Conservation (phyloP, 192 early-diverging fungal species). For the Mortierella hygrophila region DNA sequence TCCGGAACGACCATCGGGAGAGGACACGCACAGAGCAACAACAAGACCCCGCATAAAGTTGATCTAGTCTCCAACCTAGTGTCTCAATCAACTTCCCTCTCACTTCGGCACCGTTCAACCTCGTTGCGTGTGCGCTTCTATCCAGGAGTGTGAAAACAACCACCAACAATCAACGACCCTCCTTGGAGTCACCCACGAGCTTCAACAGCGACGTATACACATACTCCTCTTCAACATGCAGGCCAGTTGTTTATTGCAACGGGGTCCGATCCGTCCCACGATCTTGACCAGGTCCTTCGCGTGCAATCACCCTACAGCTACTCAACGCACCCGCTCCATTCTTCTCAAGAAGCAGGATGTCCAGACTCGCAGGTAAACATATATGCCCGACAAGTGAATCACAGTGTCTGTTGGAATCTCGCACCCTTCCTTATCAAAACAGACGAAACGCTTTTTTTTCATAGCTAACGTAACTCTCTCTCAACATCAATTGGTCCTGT, state of each 20-base stretch:
- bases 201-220: not conserved
- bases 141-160: not conserved
- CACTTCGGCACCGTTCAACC: not conserved
- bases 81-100: not conserved
- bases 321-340: slow-evolving; percentile 29
- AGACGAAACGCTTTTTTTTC: too few relatives aligned
- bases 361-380: slow-evolving; percentile 15
- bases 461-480: not conserved
- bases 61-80: not conserved
- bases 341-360: slow-evolving; percentile 15
- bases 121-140: not conserved
- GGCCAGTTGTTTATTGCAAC: slow-evolving; percentile 33
- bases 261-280: slow-evolving; percentile 25
- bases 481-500: not conserved
- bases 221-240: slow-evolving; percentile 20
- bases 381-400: not conserved
- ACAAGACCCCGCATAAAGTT: not conserved
- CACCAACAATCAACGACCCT: not conserved
- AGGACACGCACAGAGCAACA: not conserved
- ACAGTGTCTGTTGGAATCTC: not conserved
- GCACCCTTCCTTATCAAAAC: not conserved
- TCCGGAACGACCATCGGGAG: not conserved
- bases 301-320: not conserved
- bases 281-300: slow-evolving; percentile 16
- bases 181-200: not conserved